Evolutionary conservation across 805 yeast genomes (phyloP).

Genomic region (Lachancea sp.): DNA sequence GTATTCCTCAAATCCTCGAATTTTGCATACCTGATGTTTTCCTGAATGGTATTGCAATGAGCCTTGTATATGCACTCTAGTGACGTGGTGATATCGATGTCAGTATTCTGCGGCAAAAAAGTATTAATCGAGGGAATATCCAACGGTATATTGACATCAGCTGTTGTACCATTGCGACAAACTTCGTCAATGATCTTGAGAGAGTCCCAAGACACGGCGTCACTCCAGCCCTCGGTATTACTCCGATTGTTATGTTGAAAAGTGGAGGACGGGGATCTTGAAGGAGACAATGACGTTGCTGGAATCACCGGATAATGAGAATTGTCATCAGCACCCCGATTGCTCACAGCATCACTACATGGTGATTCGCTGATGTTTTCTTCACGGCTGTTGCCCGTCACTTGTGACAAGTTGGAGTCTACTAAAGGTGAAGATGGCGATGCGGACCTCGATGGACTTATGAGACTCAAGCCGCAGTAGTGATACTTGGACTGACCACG

Average conservation of each 20-base stretch:
- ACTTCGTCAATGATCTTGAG: conserved; percentile 1
- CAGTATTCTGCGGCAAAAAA: conserved; percentile 38
- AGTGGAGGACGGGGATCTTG: conserved; percentile 1
- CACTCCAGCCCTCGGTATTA: not conserved
- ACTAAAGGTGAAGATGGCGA: conserved; percentile 21
- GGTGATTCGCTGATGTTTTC: not conserved
- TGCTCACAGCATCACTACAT: not conserved
- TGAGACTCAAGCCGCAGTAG: conserved; percentile 64
- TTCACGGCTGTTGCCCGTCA: not conserved
- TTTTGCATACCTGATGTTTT: conserved; percentile 61
- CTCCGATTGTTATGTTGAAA: not conserved
- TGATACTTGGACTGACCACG: conserved; percentile 81
- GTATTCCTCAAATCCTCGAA: conserved; percentile 51
- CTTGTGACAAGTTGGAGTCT: not conserved
- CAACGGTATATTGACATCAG: conserved; percentile 25
- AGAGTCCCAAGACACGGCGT: not conserved
- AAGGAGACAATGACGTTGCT: not conserved
- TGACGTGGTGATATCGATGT: conserved; percentile 54
- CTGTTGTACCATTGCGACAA: not conserved
- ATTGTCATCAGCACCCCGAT: not conserved
- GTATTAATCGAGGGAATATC: conserved; percentile 35
- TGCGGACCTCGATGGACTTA: conserved; percentile 29
- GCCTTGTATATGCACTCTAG: conserved; percentile 55
- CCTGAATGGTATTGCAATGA: conserved; percentile 59
- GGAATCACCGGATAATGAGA: not conserved